Base-by-base conservation (phyloP, 2,329 filamentous ascomycete species). In the Epichloe hybrida region DNA sequence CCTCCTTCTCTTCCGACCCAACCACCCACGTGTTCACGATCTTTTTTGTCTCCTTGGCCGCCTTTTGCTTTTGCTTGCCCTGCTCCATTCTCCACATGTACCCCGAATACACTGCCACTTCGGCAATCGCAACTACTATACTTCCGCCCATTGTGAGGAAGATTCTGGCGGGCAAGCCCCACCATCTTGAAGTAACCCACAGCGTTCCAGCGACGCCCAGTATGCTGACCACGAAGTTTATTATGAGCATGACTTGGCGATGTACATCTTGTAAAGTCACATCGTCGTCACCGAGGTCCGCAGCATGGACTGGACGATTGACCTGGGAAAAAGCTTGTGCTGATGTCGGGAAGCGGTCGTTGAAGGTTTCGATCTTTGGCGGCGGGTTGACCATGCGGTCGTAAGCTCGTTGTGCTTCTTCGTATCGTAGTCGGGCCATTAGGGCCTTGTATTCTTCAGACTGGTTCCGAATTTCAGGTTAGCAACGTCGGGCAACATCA, bases 181-280 rank as follows among this genome's bases (percentile, higher is more conserved):
- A 91, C 75, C 85, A 86, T 48, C 81, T 74, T 1, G 84, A 84
- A 15, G 77, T 76, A n/a, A 89, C 74, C 87, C 86, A 93, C 36
- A 93, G 76, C 7, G 85, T 86, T 2, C 77, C 81, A 3, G 81
- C 84, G 48, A 85, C 86, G 43, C 90, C 87, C 3, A 91, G 71
- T 49, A 96, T 86, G 48, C 88, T 95, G 49, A 95, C 74, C 39
- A 96, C 70, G 47, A 97, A 88, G 65, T 97, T 98, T 60, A 95
- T 75, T 48, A 97, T 88, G 7, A 97, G 73, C 41, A 86, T 82
- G 51, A 93, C 70, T 61, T 93, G 88, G n/a, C 86, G 76, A 63
- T 91, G 84, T 1, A 93, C 74, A 53, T 93, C 86, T 37, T 78
- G 76, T 55, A 82, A 83, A 2, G 81, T 83, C 2, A 85, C 69